These are phyloP conservation scores for Ophiostoma populinum DNA, from an alignment of 2,329 filamentous ascomycete species.

Conservation along the genomic window DNA sequence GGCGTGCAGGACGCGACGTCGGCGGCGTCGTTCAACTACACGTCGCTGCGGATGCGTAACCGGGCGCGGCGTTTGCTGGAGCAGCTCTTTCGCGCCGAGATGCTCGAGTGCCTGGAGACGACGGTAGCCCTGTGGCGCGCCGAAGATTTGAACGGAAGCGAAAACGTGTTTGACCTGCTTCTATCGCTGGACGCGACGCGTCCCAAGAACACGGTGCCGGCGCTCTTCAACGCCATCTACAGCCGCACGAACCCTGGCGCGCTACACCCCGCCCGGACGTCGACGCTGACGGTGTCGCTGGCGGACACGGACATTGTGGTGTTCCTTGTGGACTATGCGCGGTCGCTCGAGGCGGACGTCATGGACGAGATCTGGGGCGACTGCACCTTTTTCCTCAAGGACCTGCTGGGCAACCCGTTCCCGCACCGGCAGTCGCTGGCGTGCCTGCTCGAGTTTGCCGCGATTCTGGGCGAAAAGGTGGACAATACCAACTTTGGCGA, in stretches of 20 bases:
- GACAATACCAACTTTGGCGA: conserved; percentile 97
- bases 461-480: conserved; percentile 82
- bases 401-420: conserved; percentile 83
- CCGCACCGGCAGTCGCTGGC: conserved; percentile 85
- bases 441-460: conserved; percentile 71
- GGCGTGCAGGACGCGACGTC: conserved; percentile 38
- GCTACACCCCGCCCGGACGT: conserved; percentile 64
- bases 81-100: conserved; percentile 82
- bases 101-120: conserved; percentile 84
- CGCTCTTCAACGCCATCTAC: conserved; percentile 91
- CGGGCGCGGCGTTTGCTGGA: conserved; percentile 75
- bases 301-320: conserved; percentile 69
- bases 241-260: conserved; percentile 76
- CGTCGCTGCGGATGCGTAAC: conserved; percentile 79
- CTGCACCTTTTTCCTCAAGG: conserved; percentile 77
- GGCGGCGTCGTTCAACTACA: conserved; percentile 73
- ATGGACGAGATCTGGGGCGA: conserved; percentile 98
- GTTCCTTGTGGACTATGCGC: conserved; percentile 81
- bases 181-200: conserved; percentile 82
- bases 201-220: conserved; percentile 80
- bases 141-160: no score
- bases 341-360: conserved; percentile 83
- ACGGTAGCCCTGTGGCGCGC: conserved; percentile 77
- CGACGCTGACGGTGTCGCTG: conserved; percentile 72
- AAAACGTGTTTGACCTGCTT: conserved; percentile 71